Evolutionary conservation across 1,284 basidiomycete genomes (phyloP), one percentile per base, ranked within the genome.

Genomic region (Cutaneotrichosporon cavernicola): DNA sequence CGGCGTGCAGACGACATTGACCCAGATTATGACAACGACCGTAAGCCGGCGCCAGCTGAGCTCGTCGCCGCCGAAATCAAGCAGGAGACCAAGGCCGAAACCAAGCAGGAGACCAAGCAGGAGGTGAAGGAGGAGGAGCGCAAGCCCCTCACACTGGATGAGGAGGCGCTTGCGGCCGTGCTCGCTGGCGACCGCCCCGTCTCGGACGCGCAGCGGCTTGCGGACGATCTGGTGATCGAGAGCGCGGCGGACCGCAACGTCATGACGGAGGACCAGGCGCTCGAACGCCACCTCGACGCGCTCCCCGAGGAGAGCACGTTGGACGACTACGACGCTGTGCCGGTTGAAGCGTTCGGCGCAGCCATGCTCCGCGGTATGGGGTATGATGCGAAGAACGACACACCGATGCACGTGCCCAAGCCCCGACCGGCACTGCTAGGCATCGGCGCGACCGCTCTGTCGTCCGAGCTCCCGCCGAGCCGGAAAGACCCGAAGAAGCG

Each of bases 331-430:
- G 87, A 86, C 34, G 89, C 92, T 4, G 87, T 97, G 0, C 96
- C 96, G 0, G 88, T 99, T 22, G 89, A 90, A 9, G 90, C 92
- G 62, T 99, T 99, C 71, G 96, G 97, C 11, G 88, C 90, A 6
- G 96, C 96, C 6, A 86, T 99, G 73, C 84, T 97, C 7, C 87
- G 95, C 51, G 96, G 96, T 0, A 98, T 99, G 96, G 96, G 95
- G 4, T 97, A 94, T 92, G 73, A 76, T 61, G 75, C 78, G 4
- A 61, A 68, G 11, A 89, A 89, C 64, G 89, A 92, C 58, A 86
- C 87, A 18, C 84, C 87, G 21, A 86, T 92, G 2, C 93, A 92
- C 76, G 81, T 94, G 0, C 94, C 94, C 0, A 83, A 86, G 66
- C 82, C 89, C 0, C 85, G 94, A 8, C 91, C 94, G 1, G 88